A percentile compares a stretch with the other conserved stretches of the same genome.
phyloP scores from a whole-genome alignment of 139 green algal genomes.

The Chlorella sp. region DNA sequence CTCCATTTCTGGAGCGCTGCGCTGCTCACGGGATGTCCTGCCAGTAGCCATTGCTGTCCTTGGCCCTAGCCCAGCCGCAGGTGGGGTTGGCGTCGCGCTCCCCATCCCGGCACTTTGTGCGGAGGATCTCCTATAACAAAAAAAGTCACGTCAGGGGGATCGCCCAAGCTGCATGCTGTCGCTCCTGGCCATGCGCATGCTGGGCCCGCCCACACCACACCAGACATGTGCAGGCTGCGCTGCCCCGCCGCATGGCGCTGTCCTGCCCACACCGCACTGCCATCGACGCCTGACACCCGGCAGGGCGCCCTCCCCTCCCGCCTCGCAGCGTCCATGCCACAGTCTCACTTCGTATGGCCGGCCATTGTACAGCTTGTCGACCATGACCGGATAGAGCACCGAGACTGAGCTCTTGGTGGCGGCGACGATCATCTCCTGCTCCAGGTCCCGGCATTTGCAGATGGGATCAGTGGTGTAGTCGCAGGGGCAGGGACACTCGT shows the following conservation, averaged over 20 bases:
- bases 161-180: neutral
- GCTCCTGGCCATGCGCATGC: neutral
- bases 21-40: conserved; percentile 27
- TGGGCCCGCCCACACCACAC: neutral
- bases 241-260: neutral
- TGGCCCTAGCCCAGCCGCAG: conserved; percentile 81
- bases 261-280: neutral
- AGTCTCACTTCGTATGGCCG: conserved; percentile 49
- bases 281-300: no score
- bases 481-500: conserved; percentile 78
- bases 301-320: no score
- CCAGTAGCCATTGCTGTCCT: neutral
- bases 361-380: conserved; percentile 55
- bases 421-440: conserved; percentile 49
- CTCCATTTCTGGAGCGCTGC: neutral
- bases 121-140: neutral
- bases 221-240: no score
- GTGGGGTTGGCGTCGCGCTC: conserved; percentile 53
- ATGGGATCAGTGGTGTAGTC: conserved; percentile 60
- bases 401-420: conserved; percentile 69
- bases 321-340: no score
- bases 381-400: conserved; percentile 68
- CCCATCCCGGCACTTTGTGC: conserved; percentile 39
- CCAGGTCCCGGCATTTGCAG: conserved; percentile 77
- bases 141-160: neutral